Base-by-base conservation (phyloP, 768 basidiomycete species). In the Russula emetica region DNA sequence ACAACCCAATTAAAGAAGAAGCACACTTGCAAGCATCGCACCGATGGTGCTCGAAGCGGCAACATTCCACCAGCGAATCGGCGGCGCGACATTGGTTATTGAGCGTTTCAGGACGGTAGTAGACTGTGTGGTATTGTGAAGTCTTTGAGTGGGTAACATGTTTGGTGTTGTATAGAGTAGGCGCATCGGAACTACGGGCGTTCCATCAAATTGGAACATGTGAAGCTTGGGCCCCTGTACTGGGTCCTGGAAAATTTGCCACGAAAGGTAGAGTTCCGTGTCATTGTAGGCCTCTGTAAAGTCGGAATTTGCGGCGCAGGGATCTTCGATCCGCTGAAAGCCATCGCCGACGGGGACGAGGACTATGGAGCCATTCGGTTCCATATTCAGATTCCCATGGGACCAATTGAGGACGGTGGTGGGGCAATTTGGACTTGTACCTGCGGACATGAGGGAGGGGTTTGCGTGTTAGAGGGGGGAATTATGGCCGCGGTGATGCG, bases 271-370 rank as follows among this genome's bases (percentile, higher is more conserved):
- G 55, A 84, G 72, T 71, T 92, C 90, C 14, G 85, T 88, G 66
- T 81, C 72, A 76, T 92, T 89, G 82, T 94, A 98, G 52, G 78
- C 73, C 70, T 94, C 86, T 70, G 98, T 84, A 72, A 95, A 88
- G 73, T 94, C 92, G 32, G 94, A 93, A 11, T 82, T 78, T 11
- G 94, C 90, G 1, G 88, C 89, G 71, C 96, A 99, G 0, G 94
- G 88, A 68, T 95, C 89, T 78, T 99, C 94, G 45, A 98, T 82
- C 79, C 96, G 95, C 73, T 97, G 93, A 76, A 85, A 91, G 18
- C 96, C 96, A 73, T 99, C 96, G 20, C 80, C 83, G 66, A 93
- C 82, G 1, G 94, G 91, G 3, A 72, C 76, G 70, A 93, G 76
- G 45, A 82, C 73, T 63, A 98, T 83, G 11, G 93, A 96, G 8